Conservation (phyloP, 768 basidiomycete genomes). For the Russula ochroleuca region DNA sequence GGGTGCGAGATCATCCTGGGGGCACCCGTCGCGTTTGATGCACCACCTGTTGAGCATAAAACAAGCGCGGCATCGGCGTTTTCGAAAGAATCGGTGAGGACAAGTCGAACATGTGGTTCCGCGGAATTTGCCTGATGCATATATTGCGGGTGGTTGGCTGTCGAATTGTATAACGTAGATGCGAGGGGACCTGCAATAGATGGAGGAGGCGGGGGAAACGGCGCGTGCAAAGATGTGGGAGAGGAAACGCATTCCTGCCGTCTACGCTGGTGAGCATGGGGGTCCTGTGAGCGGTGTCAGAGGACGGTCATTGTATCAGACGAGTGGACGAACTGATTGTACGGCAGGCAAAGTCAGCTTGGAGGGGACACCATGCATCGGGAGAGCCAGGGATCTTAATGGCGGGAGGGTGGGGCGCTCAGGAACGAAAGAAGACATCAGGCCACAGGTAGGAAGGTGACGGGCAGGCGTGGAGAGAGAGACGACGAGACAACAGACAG, state of each 20-base stretch:
- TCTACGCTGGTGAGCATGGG: conserved; percentile 14
- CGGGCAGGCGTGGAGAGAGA: conserved; percentile 7
- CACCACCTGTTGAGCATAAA: conserved; percentile 35
- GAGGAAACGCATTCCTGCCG: conserved; percentile 25
- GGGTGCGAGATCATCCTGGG: conserved; percentile 22
- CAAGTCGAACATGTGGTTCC: conserved; percentile 25
- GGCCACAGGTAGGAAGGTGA: neutral
- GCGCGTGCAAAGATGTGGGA: conserved; percentile 25
- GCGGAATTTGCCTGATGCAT: conserved; percentile 5
- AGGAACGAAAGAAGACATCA: conserved; percentile 20
- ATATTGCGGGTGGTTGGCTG: conserved; percentile 6
- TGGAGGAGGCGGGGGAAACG: conserved; percentile 13
- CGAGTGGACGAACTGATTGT: conserved; percentile 2
- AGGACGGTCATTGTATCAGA: neutral
- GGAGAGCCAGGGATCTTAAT: conserved; percentile 25
- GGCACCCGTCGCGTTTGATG: conserved; percentile 29
- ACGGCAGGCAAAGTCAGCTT: conserved; percentile 17
- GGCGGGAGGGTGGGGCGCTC: conserved; percentile 27
- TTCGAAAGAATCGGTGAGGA: conserved; percentile 36
- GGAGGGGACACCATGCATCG: conserved; percentile 17
- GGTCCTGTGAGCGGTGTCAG: conserved; percentile 16
- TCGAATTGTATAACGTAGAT: conserved; percentile 17
- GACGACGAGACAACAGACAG: neutral
- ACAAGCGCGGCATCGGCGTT: conserved; percentile 53
- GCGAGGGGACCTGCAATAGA: conserved; percentile 23